Evolutionary conservation across 2,329 filamentous ascomycete species (phyloP).

Genomic region (Phialemonium atrogriseum): DNA sequence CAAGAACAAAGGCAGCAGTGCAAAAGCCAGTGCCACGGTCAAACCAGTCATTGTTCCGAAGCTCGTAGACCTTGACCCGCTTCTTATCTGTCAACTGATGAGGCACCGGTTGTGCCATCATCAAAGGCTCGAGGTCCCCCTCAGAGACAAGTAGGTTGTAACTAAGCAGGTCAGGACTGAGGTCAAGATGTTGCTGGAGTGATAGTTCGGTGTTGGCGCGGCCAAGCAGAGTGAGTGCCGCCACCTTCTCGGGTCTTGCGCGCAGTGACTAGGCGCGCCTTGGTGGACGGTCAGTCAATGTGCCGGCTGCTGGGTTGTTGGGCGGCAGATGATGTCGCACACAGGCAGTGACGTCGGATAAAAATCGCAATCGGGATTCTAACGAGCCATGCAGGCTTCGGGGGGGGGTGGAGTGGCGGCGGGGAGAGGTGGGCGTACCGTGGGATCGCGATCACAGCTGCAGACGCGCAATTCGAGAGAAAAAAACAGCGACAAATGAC

Average conservation of each 20-base stretch:
- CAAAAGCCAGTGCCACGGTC: conserved; percentile 96
- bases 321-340: background rate
- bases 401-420: background rate
- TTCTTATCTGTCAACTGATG: conserved; percentile 59
- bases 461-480: background rate
- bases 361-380: too few relatives aligned
- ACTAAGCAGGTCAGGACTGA: conserved; percentile 43
- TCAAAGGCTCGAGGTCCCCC: conserved; percentile 52
- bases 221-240: conserved; percentile 46
- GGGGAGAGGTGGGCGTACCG: background rate
- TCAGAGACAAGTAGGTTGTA: conserved; percentile 41
- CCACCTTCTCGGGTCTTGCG: conserved; percentile 34
- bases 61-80: conserved; percentile 97
- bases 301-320: background rate
- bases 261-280: conserved; percentile 26
- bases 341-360: too few relatives aligned
- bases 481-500: background rate
- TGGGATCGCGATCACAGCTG: conserved; percentile 2
- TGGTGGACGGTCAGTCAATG: conserved; percentile 1
- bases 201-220: conserved; percentile 48
- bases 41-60: conserved; percentile 98
- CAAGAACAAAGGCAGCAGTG: conserved; percentile 64
- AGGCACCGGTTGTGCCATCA: conserved; percentile 66
- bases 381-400: too few relatives aligned
- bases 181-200: conserved; percentile 51